Evolutionary conservation across 2,329 filamentous ascomycete species (phyloP), one percentile per base, ranked within the genome.

Genomic region (Thyridium curvatum): DNA sequence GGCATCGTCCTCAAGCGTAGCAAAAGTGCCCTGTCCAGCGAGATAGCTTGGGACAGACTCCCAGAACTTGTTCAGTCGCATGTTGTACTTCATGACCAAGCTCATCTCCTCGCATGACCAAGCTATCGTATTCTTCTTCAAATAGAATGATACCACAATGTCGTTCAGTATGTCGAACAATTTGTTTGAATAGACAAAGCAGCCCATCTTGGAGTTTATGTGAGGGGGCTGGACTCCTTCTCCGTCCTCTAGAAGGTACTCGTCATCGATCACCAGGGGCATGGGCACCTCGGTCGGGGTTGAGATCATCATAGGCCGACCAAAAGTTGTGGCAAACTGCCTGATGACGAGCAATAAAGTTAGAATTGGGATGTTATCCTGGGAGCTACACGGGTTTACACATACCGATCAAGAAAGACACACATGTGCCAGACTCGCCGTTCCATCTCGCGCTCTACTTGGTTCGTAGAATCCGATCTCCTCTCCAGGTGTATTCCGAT

Each of bases 401-500:
- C 21, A 26, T 26, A 26, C 21, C 21, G 6, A 10, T 26, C 21
- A 26, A 26, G 21, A 26, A 26, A 26, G 21, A 26, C 21, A 26
- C 21, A 26, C 21, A 26, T 26, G 21, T 26, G 21, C 21, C 21
- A 26, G 21, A 26, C 21, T 10, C 21, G 21, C 21, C 21, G 21
- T 26, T 26, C 21, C 21, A 26, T 26, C 21, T 26, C 21, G 6
- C 21, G 21, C 21, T 26, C 21, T 10, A 26, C 6, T 10, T 26
- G 21, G 10, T 26, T 26, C 10, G 21, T 26, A 10, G 21, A 26
- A 26, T 26, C 21, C 10, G 21, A 26, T 10, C 21, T 6, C 10
- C 44, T 48, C 17, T 50, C 52, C 8, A 55, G 53, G 38, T 69
- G 65, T 28, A 71, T 43, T 1, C 65, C 65, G 3, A 69, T 47